A percentile compares a stretch with the other conserved stretches of the same genome.
Evolutionary conservation across 805 yeast species (phyloP).

Genomic region (Maudiozyma barnettii): DNA sequence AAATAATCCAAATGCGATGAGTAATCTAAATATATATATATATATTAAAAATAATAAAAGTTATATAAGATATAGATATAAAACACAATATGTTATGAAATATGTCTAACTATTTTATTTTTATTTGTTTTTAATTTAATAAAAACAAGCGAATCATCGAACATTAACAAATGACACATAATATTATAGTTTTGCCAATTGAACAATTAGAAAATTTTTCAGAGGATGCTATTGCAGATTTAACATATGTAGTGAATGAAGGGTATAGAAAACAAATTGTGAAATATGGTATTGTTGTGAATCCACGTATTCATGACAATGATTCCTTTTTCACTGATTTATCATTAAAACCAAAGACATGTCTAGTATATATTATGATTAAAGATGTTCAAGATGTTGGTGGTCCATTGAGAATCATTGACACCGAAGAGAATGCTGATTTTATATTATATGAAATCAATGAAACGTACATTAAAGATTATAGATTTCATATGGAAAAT

Average conservation of each 20-base stretch:
- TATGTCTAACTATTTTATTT: too few relatives aligned
- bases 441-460: neutral
- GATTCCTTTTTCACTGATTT: constrained; percentile 1
- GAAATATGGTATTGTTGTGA: neutral
- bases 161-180: neutral
- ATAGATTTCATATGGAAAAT: constrained; percentile 1
- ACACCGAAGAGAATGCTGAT: neutral
- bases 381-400: neutral
- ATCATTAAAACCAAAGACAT: neutral
- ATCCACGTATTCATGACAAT: neutral
- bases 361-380: neutral
- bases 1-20: too few relatives aligned
- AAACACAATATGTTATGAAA: too few relatives aligned
- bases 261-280: neutral
- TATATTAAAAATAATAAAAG: neutral
- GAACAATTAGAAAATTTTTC: neutral
- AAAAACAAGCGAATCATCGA: neutral
- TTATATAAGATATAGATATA: too few relatives aligned
- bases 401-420: neutral
- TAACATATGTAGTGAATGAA: neutral
- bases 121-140: too few relatives aligned
- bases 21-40: too few relatives aligned
- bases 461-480: neutral
- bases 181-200: neutral
- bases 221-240: neutral